Conservation (phyloP, 495 filamentous ascomycete species). For the Talaromyces borbonicus region DNA sequence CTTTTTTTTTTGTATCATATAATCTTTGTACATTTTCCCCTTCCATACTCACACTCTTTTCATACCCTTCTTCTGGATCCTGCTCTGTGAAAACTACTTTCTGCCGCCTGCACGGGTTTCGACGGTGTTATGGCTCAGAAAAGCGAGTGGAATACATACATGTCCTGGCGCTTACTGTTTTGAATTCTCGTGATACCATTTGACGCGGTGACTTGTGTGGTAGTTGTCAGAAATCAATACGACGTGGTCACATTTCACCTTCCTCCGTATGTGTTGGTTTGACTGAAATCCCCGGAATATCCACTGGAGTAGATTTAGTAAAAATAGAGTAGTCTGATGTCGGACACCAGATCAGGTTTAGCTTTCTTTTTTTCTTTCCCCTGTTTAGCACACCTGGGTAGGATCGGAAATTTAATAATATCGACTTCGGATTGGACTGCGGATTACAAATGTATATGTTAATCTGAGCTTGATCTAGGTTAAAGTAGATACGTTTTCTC, state of each 20-base stretch:
- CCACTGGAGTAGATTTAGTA: too few relatives aligned
- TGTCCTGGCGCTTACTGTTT: neutral
- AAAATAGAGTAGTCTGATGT: neutral
- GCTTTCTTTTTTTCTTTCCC: neutral
- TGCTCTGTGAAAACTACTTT: too few relatives aligned
- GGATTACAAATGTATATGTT: neutral
- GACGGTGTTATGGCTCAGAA: too few relatives aligned
- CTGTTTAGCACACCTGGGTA: too few relatives aligned
- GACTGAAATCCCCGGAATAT: too few relatives aligned
- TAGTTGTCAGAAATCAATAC: neutral
- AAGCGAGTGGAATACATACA: neutral
- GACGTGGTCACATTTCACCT: too few relatives aligned
- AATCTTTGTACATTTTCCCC: neutral
- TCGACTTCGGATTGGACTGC: too few relatives aligned
- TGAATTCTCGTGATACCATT: constrained; percentile 6
- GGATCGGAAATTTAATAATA: too few relatives aligned
- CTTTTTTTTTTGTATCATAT: constrained; percentile 2
- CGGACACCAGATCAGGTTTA: neutral
- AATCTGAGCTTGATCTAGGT: too few relatives aligned
- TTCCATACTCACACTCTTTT: neutral
- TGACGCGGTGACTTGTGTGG: constrained; percentile 1
- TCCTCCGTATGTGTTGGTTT: too few relatives aligned
- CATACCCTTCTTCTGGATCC: neutral
- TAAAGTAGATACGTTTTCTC: too few relatives aligned
- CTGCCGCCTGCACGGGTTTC: too few relatives aligned